Conservation (phyloP, 371 early-diverging fungal species). For the Lichtheimia hyalospora region DNA sequence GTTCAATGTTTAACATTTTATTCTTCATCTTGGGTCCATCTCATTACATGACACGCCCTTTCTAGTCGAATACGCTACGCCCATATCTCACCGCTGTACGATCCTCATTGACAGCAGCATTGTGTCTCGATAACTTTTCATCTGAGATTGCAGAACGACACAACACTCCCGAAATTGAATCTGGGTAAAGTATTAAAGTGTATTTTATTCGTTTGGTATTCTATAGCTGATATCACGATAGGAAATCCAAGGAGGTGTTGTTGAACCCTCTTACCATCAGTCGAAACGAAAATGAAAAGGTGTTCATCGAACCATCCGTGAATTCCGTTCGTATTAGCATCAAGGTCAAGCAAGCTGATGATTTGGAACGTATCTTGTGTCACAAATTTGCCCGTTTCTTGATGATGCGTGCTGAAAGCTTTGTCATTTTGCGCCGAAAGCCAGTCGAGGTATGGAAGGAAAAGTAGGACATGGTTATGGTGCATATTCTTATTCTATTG, state of each 20-base stretch:
- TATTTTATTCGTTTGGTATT: neutral
- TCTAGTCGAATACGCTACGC: slow-evolving; percentile 93
- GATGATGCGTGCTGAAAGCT: slow-evolving; percentile 95
- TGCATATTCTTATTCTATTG: neutral
- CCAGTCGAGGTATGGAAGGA: slow-evolving; percentile 71
- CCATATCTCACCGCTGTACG: slow-evolving; percentile 96
- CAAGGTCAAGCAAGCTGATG: slow-evolving; percentile 97
- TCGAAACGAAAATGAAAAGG: slow-evolving; percentile 94
- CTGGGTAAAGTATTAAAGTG: slow-evolving; percentile 57
- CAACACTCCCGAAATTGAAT: slow-evolving; percentile 97
- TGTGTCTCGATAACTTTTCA: slow-evolving; percentile 96
- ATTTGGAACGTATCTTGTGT: slow-evolving; percentile 91
- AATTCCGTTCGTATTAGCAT: slow-evolving; percentile 95
- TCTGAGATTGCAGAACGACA: slow-evolving; percentile 97
- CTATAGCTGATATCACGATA: slow-evolving; percentile 13
- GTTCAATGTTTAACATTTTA: too few species aligned
- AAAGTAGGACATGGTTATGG: neutral
- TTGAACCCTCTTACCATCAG: slow-evolving; percentile 89
- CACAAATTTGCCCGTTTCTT: slow-evolving; percentile 97
- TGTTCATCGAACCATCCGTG: slow-evolving; percentile 90
- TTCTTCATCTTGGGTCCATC: too few species aligned
- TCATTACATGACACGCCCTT: too few species aligned
- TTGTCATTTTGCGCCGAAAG: slow-evolving; percentile 92
- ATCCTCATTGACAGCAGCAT: slow-evolving; percentile 89
- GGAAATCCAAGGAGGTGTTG: slow-evolving; percentile 80